A percentile compares a stretch with the other conserved stretches of the same genome.
phyloP scores from a whole-genome alignment of 129 eudicot genomes.

The Cynara cardunculus region DNA sequence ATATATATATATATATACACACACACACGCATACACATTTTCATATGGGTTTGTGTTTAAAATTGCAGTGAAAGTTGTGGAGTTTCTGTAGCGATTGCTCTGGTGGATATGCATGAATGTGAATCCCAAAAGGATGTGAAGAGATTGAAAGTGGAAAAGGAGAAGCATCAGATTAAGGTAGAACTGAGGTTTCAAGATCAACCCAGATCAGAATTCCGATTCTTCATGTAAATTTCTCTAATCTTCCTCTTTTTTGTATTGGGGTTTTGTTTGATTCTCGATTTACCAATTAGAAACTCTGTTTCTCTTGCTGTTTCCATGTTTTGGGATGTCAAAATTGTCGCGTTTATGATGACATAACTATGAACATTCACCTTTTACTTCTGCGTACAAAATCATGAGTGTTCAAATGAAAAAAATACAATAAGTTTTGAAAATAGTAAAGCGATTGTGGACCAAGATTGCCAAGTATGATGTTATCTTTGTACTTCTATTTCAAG shows the following conservation, averaged over 20 bases:
- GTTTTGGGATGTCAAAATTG: not conserved
- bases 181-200: constrained; percentile 34
- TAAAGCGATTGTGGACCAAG: not conserved
- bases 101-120: constrained; percentile 59
- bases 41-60: not conserved
- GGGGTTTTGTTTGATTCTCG: not conserved
- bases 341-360: not conserved
- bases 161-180: not conserved
- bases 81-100: constrained; percentile 43
- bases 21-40: too few relatives aligned
- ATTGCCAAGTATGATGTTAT: not conserved
- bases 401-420: not conserved
- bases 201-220: constrained; percentile 66
- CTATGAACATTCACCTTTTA: not conserved
- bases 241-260: not conserved
- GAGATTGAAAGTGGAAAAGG: constrained; percentile 26
- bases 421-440: not conserved
- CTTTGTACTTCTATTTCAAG: not conserved
- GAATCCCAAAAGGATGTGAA: constrained; percentile 25
- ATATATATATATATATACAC: not conserved
- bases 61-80: constrained; percentile 45
- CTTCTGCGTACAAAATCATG: not conserved
- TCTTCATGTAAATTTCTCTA: constrained; percentile 40
- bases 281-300: not conserved
- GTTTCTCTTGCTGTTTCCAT: not conserved